Conservation (phyloP, 116 monocot species). For the Posidonia oceanica region DNA sequence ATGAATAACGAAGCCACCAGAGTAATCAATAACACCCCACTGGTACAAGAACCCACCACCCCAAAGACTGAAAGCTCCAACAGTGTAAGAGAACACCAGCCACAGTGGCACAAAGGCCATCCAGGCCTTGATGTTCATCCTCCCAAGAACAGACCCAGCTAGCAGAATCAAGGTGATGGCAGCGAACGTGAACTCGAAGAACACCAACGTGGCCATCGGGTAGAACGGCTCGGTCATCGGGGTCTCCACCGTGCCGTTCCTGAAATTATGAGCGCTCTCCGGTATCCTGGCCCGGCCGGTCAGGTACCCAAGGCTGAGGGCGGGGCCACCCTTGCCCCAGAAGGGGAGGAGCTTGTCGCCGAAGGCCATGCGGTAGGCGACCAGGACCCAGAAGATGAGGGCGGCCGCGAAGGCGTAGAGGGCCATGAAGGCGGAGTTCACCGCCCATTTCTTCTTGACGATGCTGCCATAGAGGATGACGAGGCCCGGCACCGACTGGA, state of each 20-base stretch:
- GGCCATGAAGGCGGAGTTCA: conserved; percentile 31
- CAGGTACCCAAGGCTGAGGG: conserved; percentile 1
- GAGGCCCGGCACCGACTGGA: conserved; percentile 19
- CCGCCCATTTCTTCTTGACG: conserved; percentile 30
- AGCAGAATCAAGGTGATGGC: conserved; percentile 18
- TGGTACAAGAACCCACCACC: conserved; percentile 26
- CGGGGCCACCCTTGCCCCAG: conserved; percentile 11
- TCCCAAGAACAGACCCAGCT: conserved; percentile 19
- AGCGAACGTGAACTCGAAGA: conserved; percentile 17
- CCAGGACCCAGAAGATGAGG: conserved; percentile 16
- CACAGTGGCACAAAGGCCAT: conserved; percentile 25
- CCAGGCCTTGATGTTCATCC: conserved; percentile 32
- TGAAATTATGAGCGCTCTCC: conserved; percentile 4
- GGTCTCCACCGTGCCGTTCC: neutral
- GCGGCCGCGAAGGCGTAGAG: conserved; percentile 18
- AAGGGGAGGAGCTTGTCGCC: conserved; percentile 8
- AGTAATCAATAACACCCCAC: conserved; percentile 27
- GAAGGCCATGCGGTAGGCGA: conserved; percentile 22
- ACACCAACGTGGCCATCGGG: conserved; percentile 10
- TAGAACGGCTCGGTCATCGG: conserved; percentile 3
- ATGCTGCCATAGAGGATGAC: conserved; percentile 30
- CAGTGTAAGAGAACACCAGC: conserved; percentile 21
- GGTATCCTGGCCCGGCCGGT: neutral
- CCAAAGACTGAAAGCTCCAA: conserved; percentile 28
- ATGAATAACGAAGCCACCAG: conserved; percentile 42